Evolutionary conservation across 73 alveolate genomes (phyloP).

Genomic region (Tetrahymena elliotti): DNA sequence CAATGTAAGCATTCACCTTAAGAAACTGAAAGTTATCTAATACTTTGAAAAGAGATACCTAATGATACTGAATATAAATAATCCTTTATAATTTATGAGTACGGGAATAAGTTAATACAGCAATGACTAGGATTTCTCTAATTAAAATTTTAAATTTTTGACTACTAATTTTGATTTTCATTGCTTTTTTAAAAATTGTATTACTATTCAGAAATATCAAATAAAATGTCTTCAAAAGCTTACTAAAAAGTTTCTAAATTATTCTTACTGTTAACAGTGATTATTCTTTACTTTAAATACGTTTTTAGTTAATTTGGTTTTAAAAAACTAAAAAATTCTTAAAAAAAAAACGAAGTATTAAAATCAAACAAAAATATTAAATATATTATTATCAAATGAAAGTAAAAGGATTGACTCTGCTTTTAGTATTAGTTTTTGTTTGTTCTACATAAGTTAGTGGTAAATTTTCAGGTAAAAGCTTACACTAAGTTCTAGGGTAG

Average conservation of each 20-base stretch:
- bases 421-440: neutral
- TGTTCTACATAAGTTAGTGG: neutral
- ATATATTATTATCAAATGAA: neutral
- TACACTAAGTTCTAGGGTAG: neutral
- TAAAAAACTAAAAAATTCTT: neutral
- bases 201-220: no score
- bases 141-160: neutral
- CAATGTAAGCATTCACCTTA: neutral
- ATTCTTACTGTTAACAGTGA: no score
- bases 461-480: neutral
- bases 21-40: neutral
- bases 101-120: no score
- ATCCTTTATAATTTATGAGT: neutral
- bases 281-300: no score
- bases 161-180: no score
- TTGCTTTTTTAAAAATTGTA: no score
- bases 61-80: neutral
- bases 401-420: neutral
- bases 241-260: neutral
- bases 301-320: neutral
- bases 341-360: neutral
- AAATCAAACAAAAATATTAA: neutral
- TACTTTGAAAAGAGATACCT: neutral
- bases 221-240: neutral
- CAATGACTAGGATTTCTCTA: no score